Conservation (phyloP, 179 eudicot species). For the Spergularia azorica region DNA sequence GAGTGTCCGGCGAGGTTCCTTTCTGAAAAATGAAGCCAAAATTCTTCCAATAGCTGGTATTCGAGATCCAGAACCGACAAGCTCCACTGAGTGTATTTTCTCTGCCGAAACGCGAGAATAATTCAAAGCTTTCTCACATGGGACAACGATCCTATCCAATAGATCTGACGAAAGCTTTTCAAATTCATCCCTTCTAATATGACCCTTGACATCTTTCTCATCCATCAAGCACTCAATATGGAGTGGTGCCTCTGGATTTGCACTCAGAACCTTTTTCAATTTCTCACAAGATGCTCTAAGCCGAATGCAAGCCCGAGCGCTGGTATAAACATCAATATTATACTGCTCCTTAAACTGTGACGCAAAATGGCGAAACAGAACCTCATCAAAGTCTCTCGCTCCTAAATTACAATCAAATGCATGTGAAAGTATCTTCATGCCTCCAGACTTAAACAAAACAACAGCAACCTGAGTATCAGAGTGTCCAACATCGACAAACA, state of each 20-base stretch:
- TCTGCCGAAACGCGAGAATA: conserved; percentile 59
- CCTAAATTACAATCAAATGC: conserved; percentile 84
- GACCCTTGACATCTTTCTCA: conserved; percentile 93
- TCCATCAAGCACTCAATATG: conserved; percentile 98
- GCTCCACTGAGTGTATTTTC: conserved; percentile 76
- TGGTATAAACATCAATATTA: conserved; percentile 70
- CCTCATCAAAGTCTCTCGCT: conserved; percentile 94
- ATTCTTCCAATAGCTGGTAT: conserved; percentile 74
- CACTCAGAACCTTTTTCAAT: conserved; percentile 88
- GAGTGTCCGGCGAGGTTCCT: conserved; percentile 71
- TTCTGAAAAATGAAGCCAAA: conserved; percentile 52
- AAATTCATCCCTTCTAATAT: conserved; percentile 85
- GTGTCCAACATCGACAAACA: conserved; percentile 93
- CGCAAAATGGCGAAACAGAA: conserved; percentile 77
- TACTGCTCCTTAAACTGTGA: conserved; percentile 66
- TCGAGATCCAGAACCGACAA: conserved; percentile 94
- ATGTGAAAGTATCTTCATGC: conserved; percentile 75
- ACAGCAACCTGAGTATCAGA: conserved; percentile 91
- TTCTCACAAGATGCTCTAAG: conserved; percentile 92
- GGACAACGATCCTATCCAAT: conserved; percentile 66
- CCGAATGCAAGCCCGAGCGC: conserved; percentile 71
- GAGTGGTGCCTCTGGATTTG: conserved; percentile 91
- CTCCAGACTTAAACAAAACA: conserved; percentile 59
- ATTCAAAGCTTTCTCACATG: conserved; percentile 74
- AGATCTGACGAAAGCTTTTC: conserved; percentile 65